A percentile compares a stretch with the other conserved stretches of the same genome.
Evolutionary conservation across 345 rosid genomes (phyloP).

Genomic region (Gossypium thurberi): DNA sequence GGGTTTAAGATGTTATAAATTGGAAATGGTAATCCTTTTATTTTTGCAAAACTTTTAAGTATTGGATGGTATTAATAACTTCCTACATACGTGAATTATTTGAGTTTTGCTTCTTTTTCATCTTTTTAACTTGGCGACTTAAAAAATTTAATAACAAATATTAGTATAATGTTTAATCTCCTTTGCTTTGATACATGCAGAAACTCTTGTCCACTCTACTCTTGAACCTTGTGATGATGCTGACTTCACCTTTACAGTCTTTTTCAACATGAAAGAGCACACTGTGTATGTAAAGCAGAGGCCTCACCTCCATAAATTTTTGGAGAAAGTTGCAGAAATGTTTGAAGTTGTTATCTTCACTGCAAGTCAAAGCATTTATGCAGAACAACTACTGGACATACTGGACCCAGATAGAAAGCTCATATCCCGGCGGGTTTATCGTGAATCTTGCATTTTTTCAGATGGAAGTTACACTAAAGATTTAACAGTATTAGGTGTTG

Average conservation of each 20-base stretch:
- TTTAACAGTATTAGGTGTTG: conserved; percentile 85
- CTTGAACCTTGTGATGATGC: conserved; percentile 67
- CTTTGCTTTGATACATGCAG: conserved; percentile 35
- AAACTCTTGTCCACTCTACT: conserved; percentile 89
- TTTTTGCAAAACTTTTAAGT: neutral
- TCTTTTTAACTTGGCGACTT: neutral
- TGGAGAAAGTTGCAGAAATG: conserved; percentile 84
- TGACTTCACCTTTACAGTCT: conserved; percentile 76
- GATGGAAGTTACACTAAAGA: conserved; percentile 94
- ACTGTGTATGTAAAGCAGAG: conserved; percentile 78
- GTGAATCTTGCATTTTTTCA: conserved; percentile 77
- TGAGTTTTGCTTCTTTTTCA: neutral
- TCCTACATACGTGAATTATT: neutral
- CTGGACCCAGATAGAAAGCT: conserved; percentile 69
- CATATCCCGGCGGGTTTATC: conserved; percentile 72
- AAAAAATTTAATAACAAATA: neutral
- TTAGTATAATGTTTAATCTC: conserved; percentile 5
- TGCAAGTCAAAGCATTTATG: conserved; percentile 95
- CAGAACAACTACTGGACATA: conserved; percentile 72
- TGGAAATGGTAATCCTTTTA: neutral
- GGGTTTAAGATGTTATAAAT: neutral
- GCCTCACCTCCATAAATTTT: conserved; percentile 72
- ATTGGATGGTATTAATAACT: neutral
- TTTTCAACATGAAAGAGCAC: conserved; percentile 86
- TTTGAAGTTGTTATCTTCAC: conserved; percentile 82